Conservation (phyloP, 2,329 filamentous ascomycete genomes). For the Penicillium sp. region DNA sequence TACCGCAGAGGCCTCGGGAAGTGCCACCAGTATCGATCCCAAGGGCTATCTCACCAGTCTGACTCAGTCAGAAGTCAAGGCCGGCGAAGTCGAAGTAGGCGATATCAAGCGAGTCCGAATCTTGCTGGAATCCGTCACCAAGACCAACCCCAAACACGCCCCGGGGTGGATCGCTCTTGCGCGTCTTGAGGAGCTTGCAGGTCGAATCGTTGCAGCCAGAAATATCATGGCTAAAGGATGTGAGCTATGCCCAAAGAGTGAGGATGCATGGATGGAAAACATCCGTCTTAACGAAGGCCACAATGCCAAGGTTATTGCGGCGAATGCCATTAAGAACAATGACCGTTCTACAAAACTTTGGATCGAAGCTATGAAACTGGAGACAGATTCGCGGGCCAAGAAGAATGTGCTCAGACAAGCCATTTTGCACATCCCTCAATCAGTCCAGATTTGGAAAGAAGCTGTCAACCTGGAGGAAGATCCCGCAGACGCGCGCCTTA, state of each 20-base stretch:
- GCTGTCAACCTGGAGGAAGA: constrained; percentile 94
- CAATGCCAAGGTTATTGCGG: constrained; percentile 93
- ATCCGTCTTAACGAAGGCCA: constrained; percentile 87
- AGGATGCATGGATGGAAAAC: constrained; percentile 94
- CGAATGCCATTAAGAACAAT: constrained; percentile 88
- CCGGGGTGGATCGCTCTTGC: constrained; percentile 95
- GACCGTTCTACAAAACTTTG: constrained; percentile 82
- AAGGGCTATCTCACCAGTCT: constrained; percentile 94
- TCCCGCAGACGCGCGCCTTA: constrained; percentile 75
- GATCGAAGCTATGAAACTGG: constrained; percentile 92
- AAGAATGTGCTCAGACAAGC: constrained; percentile 91
- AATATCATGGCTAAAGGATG: constrained; percentile 85
- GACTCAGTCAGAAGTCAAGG: constrained; percentile 72
- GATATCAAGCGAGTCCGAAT: constrained; percentile 92
- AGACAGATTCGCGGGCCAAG: constrained; percentile 75
- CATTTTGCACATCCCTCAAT: constrained; percentile 87
- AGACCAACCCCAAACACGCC: constrained; percentile 91
- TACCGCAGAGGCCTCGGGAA: constrained; percentile 67
- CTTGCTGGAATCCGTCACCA: constrained; percentile 92
- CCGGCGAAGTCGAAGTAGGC: constrained; percentile 78
- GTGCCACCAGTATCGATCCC: constrained; percentile 84
- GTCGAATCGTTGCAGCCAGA: constrained; percentile 82
- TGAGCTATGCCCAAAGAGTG: constrained; percentile 84
- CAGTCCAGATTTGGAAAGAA: constrained; percentile 96
- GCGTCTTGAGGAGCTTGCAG: constrained; percentile 84